These are phyloP conservation scores for Stylosanthes scabra DNA, from an alignment of 331 rosid genomes.

Conservation along the genomic window DNA sequence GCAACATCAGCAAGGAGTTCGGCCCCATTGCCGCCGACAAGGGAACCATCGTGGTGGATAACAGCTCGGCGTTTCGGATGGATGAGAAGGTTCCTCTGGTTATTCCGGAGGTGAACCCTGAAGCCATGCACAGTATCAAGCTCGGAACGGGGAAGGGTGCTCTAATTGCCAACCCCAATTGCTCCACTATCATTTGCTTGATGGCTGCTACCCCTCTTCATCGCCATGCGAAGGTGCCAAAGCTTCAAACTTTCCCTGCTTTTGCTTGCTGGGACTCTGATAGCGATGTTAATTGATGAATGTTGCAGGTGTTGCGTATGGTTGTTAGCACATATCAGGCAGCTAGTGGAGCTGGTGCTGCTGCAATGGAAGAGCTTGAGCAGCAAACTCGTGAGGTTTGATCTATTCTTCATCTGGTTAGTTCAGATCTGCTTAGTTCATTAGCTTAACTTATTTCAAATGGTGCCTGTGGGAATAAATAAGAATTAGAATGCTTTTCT, in stretches of 20 bases:
- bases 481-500: slow-evolving; percentile 13
- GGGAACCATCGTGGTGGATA: slow-evolving; percentile 90
- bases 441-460: background rate
- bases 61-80: slow-evolving; percentile 98
- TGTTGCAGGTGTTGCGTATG: slow-evolving; percentile 85
- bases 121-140: slow-evolving; percentile 75
- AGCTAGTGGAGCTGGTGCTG: slow-evolving; percentile 99
- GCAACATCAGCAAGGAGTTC: slow-evolving; percentile 82
- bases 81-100: slow-evolving; percentile 88
- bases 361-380: slow-evolving; percentile 99
- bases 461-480: background rate
- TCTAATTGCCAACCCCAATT: slow-evolving; percentile 93
- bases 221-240: slow-evolving; percentile 77
- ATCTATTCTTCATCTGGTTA: background rate
- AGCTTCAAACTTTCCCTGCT: background rate
- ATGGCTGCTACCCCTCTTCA: slow-evolving; percentile 98
- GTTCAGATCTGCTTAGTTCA: background rate
- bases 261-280: background rate
- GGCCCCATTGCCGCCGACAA: slow-evolving; percentile 84
- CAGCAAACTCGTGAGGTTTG: slow-evolving; percentile 95
- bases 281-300: background rate
- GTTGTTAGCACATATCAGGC: slow-evolving; percentile 99
- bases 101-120: slow-evolving; percentile 96
- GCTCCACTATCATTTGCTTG: slow-evolving; percentile 96
- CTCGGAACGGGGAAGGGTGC: slow-evolving; percentile 83